These are phyloP conservation scores for Coemansia sp. DNA, from an alignment of 192 early-diverging fungal genomes.

Conservation along the genomic window DNA sequence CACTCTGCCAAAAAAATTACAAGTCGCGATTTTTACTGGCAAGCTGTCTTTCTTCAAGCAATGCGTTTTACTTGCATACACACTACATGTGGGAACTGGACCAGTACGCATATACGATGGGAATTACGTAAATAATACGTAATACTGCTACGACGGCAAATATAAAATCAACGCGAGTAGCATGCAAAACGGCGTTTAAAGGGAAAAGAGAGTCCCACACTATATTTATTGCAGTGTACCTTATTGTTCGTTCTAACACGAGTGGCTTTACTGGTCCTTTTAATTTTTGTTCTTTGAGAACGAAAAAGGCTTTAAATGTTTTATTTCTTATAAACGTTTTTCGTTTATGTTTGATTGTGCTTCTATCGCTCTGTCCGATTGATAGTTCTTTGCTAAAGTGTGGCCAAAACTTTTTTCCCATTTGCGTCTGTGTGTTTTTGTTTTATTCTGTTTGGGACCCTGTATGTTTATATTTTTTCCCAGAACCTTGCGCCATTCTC, in stretches of 20 bases:
- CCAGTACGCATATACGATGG: not conserved
- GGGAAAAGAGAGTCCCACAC: not conserved
- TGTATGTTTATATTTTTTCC: conserved; percentile 3
- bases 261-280: not conserved
- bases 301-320: not conserved
- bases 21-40: too few relatives aligned
- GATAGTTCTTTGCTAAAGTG: not conserved
- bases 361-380: not conserved
- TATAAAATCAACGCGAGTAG: too few relatives aligned
- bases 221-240: not conserved
- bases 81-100: not conserved
- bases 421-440: not conserved
- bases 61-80: not conserved
- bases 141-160: not conserved
- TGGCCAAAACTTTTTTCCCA: not conserved
- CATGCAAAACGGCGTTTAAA: too few relatives aligned
- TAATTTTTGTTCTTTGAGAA: not conserved
- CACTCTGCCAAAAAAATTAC: too few relatives aligned
- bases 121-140: not conserved
- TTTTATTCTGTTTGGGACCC: conserved; percentile 1
- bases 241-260: not conserved
- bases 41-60: not conserved
- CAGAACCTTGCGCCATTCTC: conserved; percentile 6
- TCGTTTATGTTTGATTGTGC: not conserved
- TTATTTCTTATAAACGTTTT: not conserved